Conservation (phyloP, 2,329 filamentous ascomycete species). For the Ascochyta koolunga region DNA sequence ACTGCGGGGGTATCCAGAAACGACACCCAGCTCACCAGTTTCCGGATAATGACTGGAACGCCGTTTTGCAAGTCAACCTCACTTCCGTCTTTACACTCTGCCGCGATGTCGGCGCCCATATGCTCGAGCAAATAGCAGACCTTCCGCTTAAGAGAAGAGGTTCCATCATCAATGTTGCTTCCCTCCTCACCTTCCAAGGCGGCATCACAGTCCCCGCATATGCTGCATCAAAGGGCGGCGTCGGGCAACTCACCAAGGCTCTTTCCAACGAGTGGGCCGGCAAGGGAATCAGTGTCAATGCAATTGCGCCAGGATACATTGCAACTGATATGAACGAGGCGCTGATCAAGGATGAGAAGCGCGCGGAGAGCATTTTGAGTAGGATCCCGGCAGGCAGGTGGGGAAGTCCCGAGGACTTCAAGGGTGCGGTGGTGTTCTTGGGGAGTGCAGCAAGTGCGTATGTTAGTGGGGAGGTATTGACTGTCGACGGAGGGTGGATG, state of each 20-base stretch:
- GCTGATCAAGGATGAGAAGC: slow-evolving; percentile 72
- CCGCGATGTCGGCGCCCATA: slow-evolving; percentile 79
- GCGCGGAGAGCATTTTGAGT: slow-evolving; percentile 75
- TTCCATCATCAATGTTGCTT: slow-evolving; percentile 83
- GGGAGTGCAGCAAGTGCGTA: slow-evolving; percentile 79
- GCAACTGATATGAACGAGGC: slow-evolving; percentile 94
- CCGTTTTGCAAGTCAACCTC: slow-evolving; percentile 87
- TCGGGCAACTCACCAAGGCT: slow-evolving; percentile 83
- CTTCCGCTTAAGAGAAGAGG: slow-evolving; percentile 63
- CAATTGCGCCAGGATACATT: slow-evolving; percentile 88
- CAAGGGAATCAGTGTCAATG: slow-evolving; percentile 84
- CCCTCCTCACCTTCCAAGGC: slow-evolving; percentile 82
- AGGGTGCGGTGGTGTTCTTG: slow-evolving; percentile 78
- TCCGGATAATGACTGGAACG: slow-evolving; percentile 76
- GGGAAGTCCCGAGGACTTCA: slow-evolving; percentile 86
- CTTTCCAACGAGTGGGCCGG: slow-evolving; percentile 84
- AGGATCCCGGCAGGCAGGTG: slow-evolving; percentile 85
- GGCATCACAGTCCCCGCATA: slow-evolving; percentile 89
- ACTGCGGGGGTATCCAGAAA: slow-evolving; percentile 85
- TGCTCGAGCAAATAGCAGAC: slow-evolving; percentile 64
- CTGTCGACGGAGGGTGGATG: slow-evolving; percentile 94
- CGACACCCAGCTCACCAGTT: slow-evolving; percentile 78
- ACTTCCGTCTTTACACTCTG: slow-evolving; percentile 78
- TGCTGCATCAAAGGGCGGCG: slow-evolving; percentile 82
- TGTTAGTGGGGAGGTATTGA: slow-evolving; percentile 79